These are phyloP conservation scores for Solanum sejunctum DNA, from an alignment of 257 asterid species.

Conservation along the genomic window DNA sequence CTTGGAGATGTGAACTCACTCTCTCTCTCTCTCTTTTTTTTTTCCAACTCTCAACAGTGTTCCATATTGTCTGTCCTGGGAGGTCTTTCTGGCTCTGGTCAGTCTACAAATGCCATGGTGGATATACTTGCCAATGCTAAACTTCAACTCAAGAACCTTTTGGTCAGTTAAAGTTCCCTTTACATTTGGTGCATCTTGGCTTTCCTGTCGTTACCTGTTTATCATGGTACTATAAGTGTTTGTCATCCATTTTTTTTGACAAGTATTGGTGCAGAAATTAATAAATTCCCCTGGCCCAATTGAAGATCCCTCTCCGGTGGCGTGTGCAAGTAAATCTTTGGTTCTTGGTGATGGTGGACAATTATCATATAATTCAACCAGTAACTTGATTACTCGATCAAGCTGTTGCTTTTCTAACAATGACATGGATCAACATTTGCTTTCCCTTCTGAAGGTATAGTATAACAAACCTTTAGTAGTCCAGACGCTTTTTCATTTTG, in stretches of 20 bases:
- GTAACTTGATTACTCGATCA: conserved; percentile 57
- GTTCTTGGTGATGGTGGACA: conserved; percentile 55
- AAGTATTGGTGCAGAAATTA: conserved; percentile 45
- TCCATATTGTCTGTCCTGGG: conserved; percentile 62
- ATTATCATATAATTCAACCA: conserved; percentile 57
- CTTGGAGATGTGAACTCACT: not conserved
- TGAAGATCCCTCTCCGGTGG: conserved; percentile 83
- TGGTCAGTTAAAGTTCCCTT: conserved; percentile 38
- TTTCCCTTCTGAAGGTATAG: conserved; percentile 77
- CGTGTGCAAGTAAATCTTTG: conserved; percentile 48
- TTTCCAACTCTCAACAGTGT: conserved; percentile 23
- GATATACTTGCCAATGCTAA: conserved; percentile 65
- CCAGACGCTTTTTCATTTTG: not conserved
- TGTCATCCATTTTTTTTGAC: conserved; percentile 7
- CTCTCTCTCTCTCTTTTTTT: not conserved
- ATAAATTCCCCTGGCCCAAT: conserved; percentile 46
- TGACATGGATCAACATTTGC: conserved; percentile 65
- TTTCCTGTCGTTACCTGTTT: not conserved
- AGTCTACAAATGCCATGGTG: conserved; percentile 29
- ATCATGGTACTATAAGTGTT: not conserved
- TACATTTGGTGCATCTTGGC: not conserved
- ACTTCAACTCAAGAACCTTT: conserved; percentile 61
- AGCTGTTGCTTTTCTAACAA: conserved; percentile 53
- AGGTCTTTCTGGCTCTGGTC: conserved; percentile 36
- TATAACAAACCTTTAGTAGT: not conserved